Percentiles rank a stretch among this genome's conserved stretches.
Conservation (phyloP, 257 asterid genomes). For the Petunia axillaris region DNA sequence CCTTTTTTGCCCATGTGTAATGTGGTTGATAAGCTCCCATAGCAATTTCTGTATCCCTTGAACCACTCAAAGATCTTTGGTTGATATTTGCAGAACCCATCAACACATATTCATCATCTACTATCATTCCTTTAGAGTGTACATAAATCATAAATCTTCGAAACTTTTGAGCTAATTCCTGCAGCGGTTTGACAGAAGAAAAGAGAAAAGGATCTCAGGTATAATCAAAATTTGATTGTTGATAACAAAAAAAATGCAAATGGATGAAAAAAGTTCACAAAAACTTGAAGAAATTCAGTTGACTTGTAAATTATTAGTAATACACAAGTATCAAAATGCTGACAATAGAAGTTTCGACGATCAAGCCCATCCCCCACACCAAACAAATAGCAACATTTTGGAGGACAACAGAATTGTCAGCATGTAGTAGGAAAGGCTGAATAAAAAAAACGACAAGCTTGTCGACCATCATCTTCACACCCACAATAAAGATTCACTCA, state of each 20-base stretch:
- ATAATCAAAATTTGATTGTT: neutral
- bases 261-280: neutral
- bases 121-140: constrained; percentile 84
- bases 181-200: constrained; percentile 10
- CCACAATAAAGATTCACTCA: neutral
- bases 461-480: neutral
- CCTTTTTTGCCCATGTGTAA: constrained; percentile 64
- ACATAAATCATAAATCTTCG: constrained; percentile 79
- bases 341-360: too few species aligned
- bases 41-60: constrained; percentile 88
- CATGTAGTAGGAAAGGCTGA: neutral
- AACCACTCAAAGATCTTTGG: constrained; percentile 89
- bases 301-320: neutral
- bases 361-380: too few species aligned
- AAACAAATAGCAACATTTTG: neutral
- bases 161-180: constrained; percentile 44
- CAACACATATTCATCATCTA: constrained; percentile 79
- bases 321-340: neutral
- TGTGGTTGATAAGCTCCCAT: constrained; percentile 90
- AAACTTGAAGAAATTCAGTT: neutral
- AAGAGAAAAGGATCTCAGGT: constrained; percentile 15
- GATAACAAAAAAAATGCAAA: neutral
- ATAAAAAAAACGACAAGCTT: neutral
- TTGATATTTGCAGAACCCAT: constrained; percentile 85
- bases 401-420: neutral